These are phyloP conservation scores for Heteromeles arbutifolia DNA, from an alignment of 306 rosid species.

Conservation along the genomic window DNA sequence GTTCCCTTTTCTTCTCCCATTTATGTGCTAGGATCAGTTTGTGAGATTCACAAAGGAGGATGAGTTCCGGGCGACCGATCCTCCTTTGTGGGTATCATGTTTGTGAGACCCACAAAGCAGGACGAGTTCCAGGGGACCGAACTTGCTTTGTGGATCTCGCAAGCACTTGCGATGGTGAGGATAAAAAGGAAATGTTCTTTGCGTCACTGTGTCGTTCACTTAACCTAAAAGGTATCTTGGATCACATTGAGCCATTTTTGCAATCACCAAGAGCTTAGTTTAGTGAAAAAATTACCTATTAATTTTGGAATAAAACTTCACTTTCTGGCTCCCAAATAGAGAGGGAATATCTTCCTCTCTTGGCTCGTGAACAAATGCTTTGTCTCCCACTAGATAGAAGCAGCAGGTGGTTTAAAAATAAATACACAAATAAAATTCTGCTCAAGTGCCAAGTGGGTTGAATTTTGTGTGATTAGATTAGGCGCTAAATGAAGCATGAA, in stretches of 20 bases:
- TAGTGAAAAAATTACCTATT: not conserved
- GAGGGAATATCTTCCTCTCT: not conserved
- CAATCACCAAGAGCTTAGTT: not conserved
- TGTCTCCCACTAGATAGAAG: not conserved
- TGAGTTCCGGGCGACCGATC: no score
- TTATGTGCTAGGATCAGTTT: not conserved
- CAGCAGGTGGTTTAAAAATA: not conserved
- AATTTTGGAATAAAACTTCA: not conserved
- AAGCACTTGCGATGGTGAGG: not conserved
- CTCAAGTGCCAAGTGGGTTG: not conserved
- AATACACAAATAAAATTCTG: not conserved
- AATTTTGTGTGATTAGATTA: not conserved
- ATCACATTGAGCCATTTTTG: not conserved
- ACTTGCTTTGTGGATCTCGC: not conserved
- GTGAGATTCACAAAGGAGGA: not conserved
- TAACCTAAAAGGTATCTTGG: not conserved
- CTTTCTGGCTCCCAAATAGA: not conserved
- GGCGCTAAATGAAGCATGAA: not conserved
- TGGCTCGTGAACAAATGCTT: not conserved
- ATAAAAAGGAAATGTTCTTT: not conserved
- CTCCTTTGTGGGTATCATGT: no score
- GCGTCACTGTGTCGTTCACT: not conserved
- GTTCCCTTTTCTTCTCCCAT: not conserved
- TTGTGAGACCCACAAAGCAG: not conserved
- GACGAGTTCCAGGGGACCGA: accelerated